Percentiles rank a stretch among this genome's conserved stretches.
Conservation (phyloP, 2,329 filamentous ascomycete species). For the Fusarium solani-melongenae region DNA sequence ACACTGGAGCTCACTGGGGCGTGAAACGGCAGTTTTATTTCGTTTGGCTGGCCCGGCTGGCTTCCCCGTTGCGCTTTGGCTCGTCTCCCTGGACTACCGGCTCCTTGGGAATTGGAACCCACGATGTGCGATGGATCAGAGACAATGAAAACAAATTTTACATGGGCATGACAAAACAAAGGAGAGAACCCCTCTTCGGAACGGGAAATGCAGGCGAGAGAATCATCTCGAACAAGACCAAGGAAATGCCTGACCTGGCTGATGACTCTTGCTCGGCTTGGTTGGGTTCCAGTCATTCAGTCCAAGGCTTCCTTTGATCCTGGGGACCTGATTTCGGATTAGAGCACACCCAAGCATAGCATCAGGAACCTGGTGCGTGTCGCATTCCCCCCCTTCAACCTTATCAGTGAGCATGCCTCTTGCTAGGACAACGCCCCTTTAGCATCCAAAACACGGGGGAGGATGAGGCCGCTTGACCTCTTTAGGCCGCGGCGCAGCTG, state of each 20-base stretch:
- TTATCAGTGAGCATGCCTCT: constrained; percentile 35
- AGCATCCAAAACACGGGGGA: constrained; percentile 22
- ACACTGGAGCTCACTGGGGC: constrained; percentile 31
- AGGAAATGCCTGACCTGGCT: not conserved
- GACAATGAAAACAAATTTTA: constrained; percentile 33
- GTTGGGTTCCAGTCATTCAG: constrained; percentile 21
- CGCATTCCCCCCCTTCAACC: constrained; percentile 33
- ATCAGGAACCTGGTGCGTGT: constrained; percentile 14
- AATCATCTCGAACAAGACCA: constrained; percentile 17
- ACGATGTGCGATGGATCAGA: constrained; percentile 13
- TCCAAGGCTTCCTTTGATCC: constrained; percentile 13
- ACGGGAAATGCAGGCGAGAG: constrained; percentile 16
- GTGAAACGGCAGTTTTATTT: constrained; percentile 40
- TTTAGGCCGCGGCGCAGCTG: constrained; percentile 23
- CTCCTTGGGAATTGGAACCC: constrained; percentile 38
- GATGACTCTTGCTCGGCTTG: not conserved
- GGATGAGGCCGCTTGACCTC: constrained; percentile 10
- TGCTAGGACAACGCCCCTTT: constrained; percentile 22
- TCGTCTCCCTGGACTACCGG: constrained; percentile 43
- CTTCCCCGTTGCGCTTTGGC: constrained; percentile 39
- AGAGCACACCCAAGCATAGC: constrained; percentile 8
- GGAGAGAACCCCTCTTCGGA: constrained; percentile 12
- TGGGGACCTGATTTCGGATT: constrained; percentile 2
- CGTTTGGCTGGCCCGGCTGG: constrained; percentile 40
- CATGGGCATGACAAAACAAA: constrained; percentile 24